Evolutionary conservation across 148 eudicot species (phyloP), one percentile per base, ranked within the genome.

Genomic region (Silene uniflora): DNA sequence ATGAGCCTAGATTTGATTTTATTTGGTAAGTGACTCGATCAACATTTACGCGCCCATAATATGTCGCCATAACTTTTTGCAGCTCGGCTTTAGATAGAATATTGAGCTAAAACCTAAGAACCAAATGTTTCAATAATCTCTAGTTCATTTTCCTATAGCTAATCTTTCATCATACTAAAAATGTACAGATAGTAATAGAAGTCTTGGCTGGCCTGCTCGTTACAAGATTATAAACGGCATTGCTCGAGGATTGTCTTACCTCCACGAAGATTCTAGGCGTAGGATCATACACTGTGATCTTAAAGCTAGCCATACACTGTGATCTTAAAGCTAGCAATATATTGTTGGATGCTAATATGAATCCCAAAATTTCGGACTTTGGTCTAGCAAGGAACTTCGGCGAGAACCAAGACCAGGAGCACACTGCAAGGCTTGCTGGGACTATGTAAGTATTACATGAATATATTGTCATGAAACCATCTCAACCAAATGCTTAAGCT

Each of bases 311-410:
- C 80, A 83, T 69, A 61, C 80, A 32, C 32, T 83, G 14, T 11
- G n/a, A n/a, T 76, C 77, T 83, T 5, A 79, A 83, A 64, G 77
- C 85, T 21, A 73, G 78, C 39, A 83, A 83, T 69, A 61, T 83
- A 32, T 47, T 83, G 14, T 11, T 83, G 29, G 86, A 83, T 19
- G 78, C 35, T 4, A 73, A 76, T n/a, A 80, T 83, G 83, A 77
- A 74, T 47, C 78, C 86, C 3, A 83, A 80, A 59, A 77, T 80
- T 10, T 63, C 83, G 7, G 83, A 80, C 67, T 83, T 80, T 70
- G 83, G 85, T 24, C 16, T 62, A 8, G 85, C 83, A 21, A 83
- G 77, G 23, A 35, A 25, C 35, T 80, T 80, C 52, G 47, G 49
- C 12, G 54, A 62, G 19, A 71, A 80, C 67, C 72, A 83, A 80